phyloP scores from a whole-genome alignment of 1,284 basidiomycete species.

The Cutaneotrichosporon sp. region DNA sequence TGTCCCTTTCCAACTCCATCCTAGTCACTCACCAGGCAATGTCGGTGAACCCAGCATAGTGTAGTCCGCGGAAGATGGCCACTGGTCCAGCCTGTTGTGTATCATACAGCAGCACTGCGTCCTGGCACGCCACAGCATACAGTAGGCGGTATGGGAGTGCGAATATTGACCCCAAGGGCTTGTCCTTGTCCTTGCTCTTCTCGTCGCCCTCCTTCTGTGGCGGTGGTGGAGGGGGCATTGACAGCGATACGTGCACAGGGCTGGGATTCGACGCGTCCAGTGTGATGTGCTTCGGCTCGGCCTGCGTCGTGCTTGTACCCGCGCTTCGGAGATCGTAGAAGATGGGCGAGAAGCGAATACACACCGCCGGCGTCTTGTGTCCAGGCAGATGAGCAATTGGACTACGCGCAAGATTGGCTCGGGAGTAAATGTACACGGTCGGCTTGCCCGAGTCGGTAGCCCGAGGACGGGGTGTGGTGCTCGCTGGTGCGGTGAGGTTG shows the following conservation, averaged over 20 bases:
- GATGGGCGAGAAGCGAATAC: slow-evolving; percentile 88
- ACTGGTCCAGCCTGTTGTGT: slow-evolving; percentile 93
- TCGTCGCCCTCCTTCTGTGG: slow-evolving; percentile 39
- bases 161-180: slow-evolving; percentile 57
- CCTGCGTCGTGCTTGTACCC: slow-evolving; percentile 44
- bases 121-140: slow-evolving; percentile 95
- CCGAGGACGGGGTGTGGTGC: slow-evolving; percentile 11
- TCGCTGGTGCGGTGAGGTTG: slow-evolving; percentile 6
- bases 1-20: no score
- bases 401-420: slow-evolving; percentile 83
- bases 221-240: slow-evolving; percentile 48
- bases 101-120: slow-evolving; percentile 91
- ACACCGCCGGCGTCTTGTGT: slow-evolving; percentile 90
- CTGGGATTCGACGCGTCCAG: slow-evolving; percentile 61
- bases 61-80: slow-evolving; percentile 87
- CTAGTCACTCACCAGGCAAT: slow-evolving; percentile 84
- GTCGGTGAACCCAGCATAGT: slow-evolving; percentile 98
- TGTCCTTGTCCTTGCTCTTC: slow-evolving; percentile 23
- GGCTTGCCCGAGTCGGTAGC: slow-evolving; percentile 54
- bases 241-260: slow-evolving; percentile 41
- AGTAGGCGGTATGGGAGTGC: slow-evolving; percentile 89
- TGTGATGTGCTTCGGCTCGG: slow-evolving; percentile 57
- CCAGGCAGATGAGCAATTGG: slow-evolving; percentile 94
- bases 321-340: slow-evolving; percentile 78
- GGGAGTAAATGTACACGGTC: slow-evolving; percentile 90